Conservation (phyloP, 805 yeast genomes). For the Isabelozyma gotoi region DNA sequence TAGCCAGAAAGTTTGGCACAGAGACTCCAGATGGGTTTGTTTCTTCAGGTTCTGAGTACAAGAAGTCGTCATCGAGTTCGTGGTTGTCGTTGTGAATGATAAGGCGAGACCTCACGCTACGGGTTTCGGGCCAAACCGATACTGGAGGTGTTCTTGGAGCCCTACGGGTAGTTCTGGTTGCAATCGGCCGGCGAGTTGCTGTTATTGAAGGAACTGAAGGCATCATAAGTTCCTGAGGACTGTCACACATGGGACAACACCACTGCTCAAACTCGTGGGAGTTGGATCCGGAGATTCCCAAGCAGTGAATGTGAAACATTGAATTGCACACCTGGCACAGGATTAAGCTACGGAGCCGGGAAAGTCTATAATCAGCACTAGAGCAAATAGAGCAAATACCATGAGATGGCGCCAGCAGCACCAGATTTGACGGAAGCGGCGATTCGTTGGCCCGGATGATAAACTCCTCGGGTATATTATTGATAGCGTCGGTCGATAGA, state of each 20-base stretch:
- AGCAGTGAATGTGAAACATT: slow-evolving; percentile 40
- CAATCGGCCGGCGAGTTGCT: slow-evolving; percentile 1
- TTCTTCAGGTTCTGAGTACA: slow-evolving; percentile 7
- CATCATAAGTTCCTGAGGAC: slow-evolving; percentile 29
- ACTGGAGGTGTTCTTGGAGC: neutral
- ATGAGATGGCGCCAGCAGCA: slow-evolving; percentile 2
- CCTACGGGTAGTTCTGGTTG: no score
- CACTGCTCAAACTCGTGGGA: slow-evolving; percentile 21
- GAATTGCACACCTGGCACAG: slow-evolving; percentile 36
- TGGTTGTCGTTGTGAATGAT: slow-evolving; percentile 28
- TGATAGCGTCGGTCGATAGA: slow-evolving; percentile 33
- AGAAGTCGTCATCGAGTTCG: slow-evolving; percentile 30
- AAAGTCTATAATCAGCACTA: slow-evolving; percentile 28
- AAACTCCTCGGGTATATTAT: slow-evolving; percentile 36
- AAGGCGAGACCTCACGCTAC: slow-evolving; percentile 11
- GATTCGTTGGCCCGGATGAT: slow-evolving; percentile 17
- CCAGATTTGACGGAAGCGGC: neutral
- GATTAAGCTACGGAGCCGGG: slow-evolving; percentile 15
- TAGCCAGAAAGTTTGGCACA: neutral
- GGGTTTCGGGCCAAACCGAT: neutral
- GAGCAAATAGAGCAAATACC: slow-evolving; percentile 36
- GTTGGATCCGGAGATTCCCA: slow-evolving; percentile 24
- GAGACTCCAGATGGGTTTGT: neutral
- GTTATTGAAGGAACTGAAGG: neutral
- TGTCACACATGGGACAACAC: slow-evolving; percentile 55